These are phyloP conservation scores for Aspergillus pseudotamarii DNA, from an alignment of 2,329 filamentous ascomycete genomes.

Conservation along the genomic window DNA sequence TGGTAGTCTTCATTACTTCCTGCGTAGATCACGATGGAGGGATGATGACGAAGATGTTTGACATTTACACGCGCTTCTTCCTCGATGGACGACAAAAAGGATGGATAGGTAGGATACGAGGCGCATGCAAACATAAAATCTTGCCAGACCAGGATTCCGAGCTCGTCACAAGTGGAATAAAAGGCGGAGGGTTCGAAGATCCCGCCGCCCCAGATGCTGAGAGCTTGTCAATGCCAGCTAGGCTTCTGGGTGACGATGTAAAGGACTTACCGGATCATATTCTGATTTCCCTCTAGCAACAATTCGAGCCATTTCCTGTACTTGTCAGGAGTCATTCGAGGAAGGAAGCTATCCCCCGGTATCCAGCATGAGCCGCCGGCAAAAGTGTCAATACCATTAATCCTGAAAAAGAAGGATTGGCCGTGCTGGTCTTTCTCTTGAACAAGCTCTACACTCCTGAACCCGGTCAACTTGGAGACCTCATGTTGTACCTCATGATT, in stretches of 20 bases:
- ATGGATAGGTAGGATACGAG: conserved; percentile 69
- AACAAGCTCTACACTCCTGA: conserved; percentile 52
- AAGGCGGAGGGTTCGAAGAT: conserved; percentile 75
- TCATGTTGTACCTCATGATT: not conserved
- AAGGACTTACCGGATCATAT: conserved; percentile 54
- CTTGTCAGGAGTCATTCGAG: conserved; percentile 53
- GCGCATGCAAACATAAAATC: conserved; percentile 82
- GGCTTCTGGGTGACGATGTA: not conserved
- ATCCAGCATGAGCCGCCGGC: conserved; percentile 68
- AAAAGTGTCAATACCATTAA: conserved; percentile 67
- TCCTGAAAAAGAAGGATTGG: conserved; percentile 64
- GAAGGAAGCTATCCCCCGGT: conserved; percentile 62
- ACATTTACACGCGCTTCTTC: conserved; percentile 67
- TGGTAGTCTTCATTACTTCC: conserved; percentile 97
- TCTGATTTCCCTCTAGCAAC: conserved; percentile 62
- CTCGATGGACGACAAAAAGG: conserved; percentile 64
- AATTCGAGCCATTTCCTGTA: conserved; percentile 62
- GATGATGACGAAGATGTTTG: conserved; percentile 75
- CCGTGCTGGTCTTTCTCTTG: conserved; percentile 52
- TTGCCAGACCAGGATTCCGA: conserved; percentile 80
- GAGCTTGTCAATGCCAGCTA: not conserved
- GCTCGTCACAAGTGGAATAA: conserved; percentile 74
- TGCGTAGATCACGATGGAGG: conserved; percentile 81
- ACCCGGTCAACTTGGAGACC: conserved; percentile 53
- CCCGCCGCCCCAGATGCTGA: conserved; percentile 68